These are phyloP conservation scores for Calonectria henricotiae DNA, from an alignment of 2,329 filamentous ascomycete species.

Conservation along the genomic window DNA sequence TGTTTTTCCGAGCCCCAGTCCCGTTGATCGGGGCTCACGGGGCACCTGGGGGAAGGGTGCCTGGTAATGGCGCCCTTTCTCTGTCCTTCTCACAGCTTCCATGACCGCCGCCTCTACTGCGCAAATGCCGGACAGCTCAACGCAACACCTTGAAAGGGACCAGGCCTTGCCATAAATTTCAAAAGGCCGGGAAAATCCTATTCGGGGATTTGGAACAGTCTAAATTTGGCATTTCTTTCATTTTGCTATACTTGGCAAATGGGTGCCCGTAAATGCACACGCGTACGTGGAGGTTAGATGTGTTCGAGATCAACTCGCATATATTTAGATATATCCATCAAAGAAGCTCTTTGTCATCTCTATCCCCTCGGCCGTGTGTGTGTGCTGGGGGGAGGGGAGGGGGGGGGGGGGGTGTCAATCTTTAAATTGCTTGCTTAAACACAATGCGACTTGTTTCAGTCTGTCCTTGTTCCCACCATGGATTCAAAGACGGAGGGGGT, in stretches of 20 bases:
- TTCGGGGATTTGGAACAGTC: not conserved
- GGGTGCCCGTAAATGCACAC: not conserved
- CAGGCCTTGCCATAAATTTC: not conserved
- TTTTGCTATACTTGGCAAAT: not conserved
- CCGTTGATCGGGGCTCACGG: constrained; percentile 26
- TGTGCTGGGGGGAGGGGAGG: not conserved
- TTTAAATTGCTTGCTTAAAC: not conserved
- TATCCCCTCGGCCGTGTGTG: not conserved
- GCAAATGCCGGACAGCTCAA: not conserved
- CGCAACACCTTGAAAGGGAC: constrained; percentile 3
- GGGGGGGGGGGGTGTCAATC: not conserved
- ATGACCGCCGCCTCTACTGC: constrained; percentile 28
- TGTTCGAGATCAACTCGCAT: not conserved
- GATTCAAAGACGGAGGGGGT: not conserved
- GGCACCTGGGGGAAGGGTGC: too few relatives aligned
- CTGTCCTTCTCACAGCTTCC: constrained; percentile 46
- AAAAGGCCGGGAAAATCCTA: not conserved
- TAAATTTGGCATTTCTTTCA: not conserved
- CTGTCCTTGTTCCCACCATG: not conserved
- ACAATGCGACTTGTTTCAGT: not conserved
- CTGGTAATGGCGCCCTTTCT: constrained; percentile 47
- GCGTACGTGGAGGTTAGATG: not conserved
- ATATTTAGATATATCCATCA: not conserved
- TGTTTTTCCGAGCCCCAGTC: constrained; percentile 45
- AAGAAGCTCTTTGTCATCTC: not conserved